Evolutionary conservation across 192 early-diverging fungal genomes (phyloP).

Genomic region (Oehlia diaphana): DNA sequence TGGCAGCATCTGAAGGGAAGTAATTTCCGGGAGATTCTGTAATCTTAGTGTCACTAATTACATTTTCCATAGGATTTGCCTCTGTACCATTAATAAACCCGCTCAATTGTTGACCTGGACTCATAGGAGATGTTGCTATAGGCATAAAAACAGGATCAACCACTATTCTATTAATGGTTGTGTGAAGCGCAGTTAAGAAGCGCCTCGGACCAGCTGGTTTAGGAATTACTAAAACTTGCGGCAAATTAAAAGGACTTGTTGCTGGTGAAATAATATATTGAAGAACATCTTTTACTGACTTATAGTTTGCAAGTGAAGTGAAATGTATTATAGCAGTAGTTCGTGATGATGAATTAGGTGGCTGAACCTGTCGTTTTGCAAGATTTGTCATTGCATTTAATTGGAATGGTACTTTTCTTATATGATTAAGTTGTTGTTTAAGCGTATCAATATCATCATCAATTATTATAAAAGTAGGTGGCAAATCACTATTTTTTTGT

Average conservation of each 20-base stretch:
- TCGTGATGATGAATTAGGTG: constrained; percentile 37
- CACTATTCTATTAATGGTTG: constrained; percentile 51
- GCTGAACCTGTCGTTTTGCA: constrained; percentile 30
- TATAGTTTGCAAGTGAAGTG: constrained; percentile 55
- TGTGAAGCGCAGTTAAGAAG: constrained; percentile 58
- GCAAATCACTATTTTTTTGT: neutral
- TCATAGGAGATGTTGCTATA: constrained; percentile 58
- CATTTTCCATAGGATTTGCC: neutral
- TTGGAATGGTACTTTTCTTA: constrained; percentile 31
- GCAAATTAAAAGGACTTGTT: constrained; percentile 31
- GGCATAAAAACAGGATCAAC: constrained; percentile 54
- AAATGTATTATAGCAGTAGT: constrained; percentile 59
- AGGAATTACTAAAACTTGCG: constrained; percentile 58
- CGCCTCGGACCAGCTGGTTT: constrained; percentile 64
- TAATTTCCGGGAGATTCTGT: neutral
- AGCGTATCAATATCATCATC: constrained; percentile 57
- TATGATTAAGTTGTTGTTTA: constrained; percentile 45
- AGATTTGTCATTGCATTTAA: constrained; percentile 29
- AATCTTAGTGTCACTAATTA: neutral
- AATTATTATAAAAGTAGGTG: constrained; percentile 57
- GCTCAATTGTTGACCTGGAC: constrained; percentile 32
- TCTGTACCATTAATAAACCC: neutral
- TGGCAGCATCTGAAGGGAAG: neutral
- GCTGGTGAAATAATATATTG: constrained; percentile 36
- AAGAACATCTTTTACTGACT: constrained; percentile 49